phyloP scores from a whole-genome alignment of 345 rosid species.

The Psidium friedrichsthalianum region DNA sequence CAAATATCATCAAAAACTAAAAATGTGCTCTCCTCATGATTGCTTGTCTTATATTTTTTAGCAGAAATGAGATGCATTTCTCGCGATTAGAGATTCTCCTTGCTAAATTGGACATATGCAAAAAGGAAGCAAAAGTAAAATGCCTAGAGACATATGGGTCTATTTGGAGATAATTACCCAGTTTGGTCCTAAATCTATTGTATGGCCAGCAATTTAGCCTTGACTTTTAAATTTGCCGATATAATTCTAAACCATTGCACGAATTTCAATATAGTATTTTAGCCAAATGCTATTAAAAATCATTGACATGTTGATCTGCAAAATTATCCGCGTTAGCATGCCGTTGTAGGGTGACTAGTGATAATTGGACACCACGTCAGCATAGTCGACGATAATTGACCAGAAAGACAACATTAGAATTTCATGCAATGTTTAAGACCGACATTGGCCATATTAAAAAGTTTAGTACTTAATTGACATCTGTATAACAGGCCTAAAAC shows the following conservation, averaged over 20 bases:
- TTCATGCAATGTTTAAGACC: neutral
- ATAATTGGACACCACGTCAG: no score
- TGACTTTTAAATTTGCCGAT: neutral
- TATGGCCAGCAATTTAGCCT: fast-evolving
- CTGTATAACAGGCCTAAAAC: neutral
- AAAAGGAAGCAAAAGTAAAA: neutral
- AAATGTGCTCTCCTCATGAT: neutral
- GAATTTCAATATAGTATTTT: neutral
- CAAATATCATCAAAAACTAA: neutral
- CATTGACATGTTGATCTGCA: no score
- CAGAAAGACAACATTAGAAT: neutral
- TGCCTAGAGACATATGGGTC: neutral
- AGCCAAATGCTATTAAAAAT: fast-evolving
- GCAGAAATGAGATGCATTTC: neutral
- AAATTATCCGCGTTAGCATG: no score
- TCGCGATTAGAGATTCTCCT: neutral
- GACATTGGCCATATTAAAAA: neutral
- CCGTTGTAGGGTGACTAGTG: no score
- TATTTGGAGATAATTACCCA: neutral
- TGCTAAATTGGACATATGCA: neutral
- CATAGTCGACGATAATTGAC: no score
- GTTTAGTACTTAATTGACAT: fast-evolving
- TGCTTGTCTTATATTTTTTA: neutral
- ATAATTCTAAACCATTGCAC: fast-evolving
- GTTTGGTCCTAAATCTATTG: neutral